phyloP scores from a whole-genome alignment of 495 filamentous ascomycete genomes.

The Podospora anserina region DNA sequence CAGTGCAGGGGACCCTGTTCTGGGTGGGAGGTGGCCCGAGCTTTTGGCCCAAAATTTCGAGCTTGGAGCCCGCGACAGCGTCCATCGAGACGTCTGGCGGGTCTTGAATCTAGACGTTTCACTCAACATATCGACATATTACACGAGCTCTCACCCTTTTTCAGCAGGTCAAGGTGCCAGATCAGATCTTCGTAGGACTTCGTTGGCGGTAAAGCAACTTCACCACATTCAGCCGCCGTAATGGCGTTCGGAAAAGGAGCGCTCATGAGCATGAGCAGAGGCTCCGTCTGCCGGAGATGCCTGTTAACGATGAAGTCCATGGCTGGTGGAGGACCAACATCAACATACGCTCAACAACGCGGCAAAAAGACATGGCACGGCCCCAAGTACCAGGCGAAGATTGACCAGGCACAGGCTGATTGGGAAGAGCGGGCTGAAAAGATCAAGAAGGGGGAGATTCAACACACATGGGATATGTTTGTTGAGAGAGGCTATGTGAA shows the following conservation, averaged over 20 bases:
- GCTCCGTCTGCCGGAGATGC: constrained; percentile 21
- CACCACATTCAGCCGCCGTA: background rate
- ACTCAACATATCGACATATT: background rate
- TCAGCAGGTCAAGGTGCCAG: background rate
- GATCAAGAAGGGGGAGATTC: constrained; percentile 58
- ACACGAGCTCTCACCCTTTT: background rate
- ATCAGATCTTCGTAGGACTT: background rate
- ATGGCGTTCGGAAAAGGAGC: constrained; percentile 21
- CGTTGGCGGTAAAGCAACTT: background rate
- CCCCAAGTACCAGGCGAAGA: constrained; percentile 48
- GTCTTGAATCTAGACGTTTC: background rate
- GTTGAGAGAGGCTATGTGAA: constrained; percentile 80
- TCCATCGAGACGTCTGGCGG: background rate
- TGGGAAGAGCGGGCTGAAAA: constrained; percentile 57
- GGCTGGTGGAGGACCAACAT: background rate
- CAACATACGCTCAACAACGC: background rate
- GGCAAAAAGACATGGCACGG: constrained; percentile 31
- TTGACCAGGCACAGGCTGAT: constrained; percentile 50
- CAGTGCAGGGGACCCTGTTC: background rate
- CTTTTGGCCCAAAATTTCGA: constrained; percentile 1
- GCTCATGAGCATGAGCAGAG: constrained; percentile 15
- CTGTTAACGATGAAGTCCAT: constrained; percentile 1
- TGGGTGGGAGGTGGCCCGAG: background rate
- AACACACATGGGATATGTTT: constrained; percentile 64
- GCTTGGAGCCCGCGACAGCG: background rate